Evolutionary conservation across 441 rosid species (phyloP), one percentile per base, ranked within the genome.

Genomic region (Aleurites moluccanus): DNA sequence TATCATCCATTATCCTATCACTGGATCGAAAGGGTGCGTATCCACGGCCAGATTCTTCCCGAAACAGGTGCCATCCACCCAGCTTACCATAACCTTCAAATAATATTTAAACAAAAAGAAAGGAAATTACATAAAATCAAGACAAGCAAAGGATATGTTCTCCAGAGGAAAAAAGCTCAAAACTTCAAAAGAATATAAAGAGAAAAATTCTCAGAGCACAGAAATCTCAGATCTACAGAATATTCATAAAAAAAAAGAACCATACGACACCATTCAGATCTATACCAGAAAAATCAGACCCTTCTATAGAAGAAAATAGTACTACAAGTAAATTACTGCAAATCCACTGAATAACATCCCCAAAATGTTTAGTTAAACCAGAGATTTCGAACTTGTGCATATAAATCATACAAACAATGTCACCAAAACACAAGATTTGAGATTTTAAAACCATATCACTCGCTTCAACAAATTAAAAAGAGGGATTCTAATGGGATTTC

Each of bases 41-140:
- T 55, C 90, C 88, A 81, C 87, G 86, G 78, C 89, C 87, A 80
- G 87, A 70, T 70, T 94, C 98, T 60, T 91, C 97, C 21, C 78
- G 76, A 83, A 87, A 89, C 82, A 85, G 73, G 85, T 90, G 89
- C 86, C 95, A 91, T 44, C 88, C 90, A 75, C 95, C 96, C 88
- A 87, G 96, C 97, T 90, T 93, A 85, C 88, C 93, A 83, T 92
- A 91, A 88, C 97, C 98, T 94, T 89, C 86, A 89, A 77, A 73
- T 69, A 83, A 73, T 77, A 80, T 78, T 78, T 69, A 72, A 82
- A 81, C 40, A 77, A 83, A 75, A 75, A 74, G 69, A 76, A 28
- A 21, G 64, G 64, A 77, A 83, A 49, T 63, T 40, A 56, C 77
- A 80, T 70, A 67, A 67, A 69, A 83, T 77, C 69, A 77, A 79